Percentiles rank a stretch among this genome's conserved stretches.
Evolutionary conservation across 768 basidiomycete species (phyloP).

Genomic region (Phanerodontia chrysosporium): DNA sequence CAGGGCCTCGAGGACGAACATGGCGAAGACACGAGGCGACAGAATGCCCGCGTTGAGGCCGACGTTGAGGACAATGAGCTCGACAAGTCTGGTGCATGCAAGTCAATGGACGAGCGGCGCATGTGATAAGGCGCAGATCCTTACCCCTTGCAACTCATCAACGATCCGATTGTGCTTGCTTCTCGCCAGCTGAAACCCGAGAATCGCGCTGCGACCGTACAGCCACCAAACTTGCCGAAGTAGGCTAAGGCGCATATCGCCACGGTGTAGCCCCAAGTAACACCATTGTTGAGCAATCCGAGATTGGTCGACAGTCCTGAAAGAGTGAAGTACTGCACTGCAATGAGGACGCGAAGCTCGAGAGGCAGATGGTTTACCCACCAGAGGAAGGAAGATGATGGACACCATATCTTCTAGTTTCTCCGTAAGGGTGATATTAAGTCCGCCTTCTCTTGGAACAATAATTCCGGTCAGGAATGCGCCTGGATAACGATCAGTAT

Average conservation of each 20-base stretch:
- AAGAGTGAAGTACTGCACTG: constrained; percentile 88
- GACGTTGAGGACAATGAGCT: constrained; percentile 94
- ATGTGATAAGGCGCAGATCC: constrained; percentile 12
- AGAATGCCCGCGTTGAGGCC: constrained; percentile 81
- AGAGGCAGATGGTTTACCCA: constrained; percentile 27
- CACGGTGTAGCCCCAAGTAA: constrained; percentile 86
- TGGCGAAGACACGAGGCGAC: constrained; percentile 72
- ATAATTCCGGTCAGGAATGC: constrained; percentile 80
- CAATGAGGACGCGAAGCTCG: neutral
- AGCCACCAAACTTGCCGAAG: constrained; percentile 85
- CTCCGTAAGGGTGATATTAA: constrained; percentile 84
- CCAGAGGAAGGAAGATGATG: constrained; percentile 84
- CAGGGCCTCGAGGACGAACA: constrained; percentile 89
- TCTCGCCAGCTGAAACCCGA: constrained; percentile 80
- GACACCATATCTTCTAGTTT: constrained; percentile 96
- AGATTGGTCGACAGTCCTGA: constrained; percentile 90
- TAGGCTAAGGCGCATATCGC: constrained; percentile 80
- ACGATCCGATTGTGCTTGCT: constrained; percentile 74
- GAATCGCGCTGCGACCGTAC: constrained; percentile 61
- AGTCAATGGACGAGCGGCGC: neutral
- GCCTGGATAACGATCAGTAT: constrained; percentile 32
- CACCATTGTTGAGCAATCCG: constrained; percentile 74
- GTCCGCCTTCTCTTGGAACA: constrained; percentile 84
- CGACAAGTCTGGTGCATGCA: constrained; percentile 59
- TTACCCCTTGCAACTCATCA: constrained; percentile 96